Percentiles rank a stretch among this genome's conserved stretches.
Evolutionary conservation across 768 basidiomycete genomes (phyloP).

Genomic region (Podaxis sp.): DNA sequence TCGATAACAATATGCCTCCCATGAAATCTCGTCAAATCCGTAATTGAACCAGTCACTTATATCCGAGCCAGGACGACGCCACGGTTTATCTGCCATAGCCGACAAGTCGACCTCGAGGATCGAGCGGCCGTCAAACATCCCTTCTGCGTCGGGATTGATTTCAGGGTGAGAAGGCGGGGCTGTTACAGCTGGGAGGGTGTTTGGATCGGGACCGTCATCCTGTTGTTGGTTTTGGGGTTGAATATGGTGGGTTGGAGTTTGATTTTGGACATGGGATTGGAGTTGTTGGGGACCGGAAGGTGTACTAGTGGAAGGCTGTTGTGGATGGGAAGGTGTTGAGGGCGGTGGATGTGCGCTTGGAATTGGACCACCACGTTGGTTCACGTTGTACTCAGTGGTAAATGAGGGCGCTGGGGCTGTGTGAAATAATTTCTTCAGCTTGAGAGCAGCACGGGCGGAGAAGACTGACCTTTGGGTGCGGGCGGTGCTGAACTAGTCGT

Average conservation of each 20-base stretch:
- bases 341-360: constrained; percentile 20
- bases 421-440: constrained; percentile 19
- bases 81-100: constrained; percentile 78
- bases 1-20: constrained; percentile 90
- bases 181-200: constrained; percentile 58
- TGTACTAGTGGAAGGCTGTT: constrained; percentile 6
- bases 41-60: constrained; percentile 99
- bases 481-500: constrained; percentile 16
- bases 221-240: constrained; percentile 12
- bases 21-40: constrained; percentile 95
- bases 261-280: constrained; percentile 10
- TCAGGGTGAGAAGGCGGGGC: constrained; percentile 81
- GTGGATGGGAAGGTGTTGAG: constrained; percentile 10
- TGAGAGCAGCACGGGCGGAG: too few species aligned
- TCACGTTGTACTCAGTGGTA: constrained; percentile 82
- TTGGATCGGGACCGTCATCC: constrained; percentile 61
- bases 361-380: constrained; percentile 54
- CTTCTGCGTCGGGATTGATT: constrained; percentile 67
- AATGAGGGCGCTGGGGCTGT: constrained; percentile 53
- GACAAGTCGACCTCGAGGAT: constrained; percentile 84
- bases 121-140: constrained; percentile 68
- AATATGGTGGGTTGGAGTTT: constrained; percentile 7
- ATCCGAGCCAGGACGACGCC: constrained; percentile 90
- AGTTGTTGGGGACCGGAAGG: constrained; percentile 18
- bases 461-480: constrained; percentile 18